phyloP scores from a whole-genome alignment of 345 rosid genomes.

The Arabis hirsuta region DNA sequence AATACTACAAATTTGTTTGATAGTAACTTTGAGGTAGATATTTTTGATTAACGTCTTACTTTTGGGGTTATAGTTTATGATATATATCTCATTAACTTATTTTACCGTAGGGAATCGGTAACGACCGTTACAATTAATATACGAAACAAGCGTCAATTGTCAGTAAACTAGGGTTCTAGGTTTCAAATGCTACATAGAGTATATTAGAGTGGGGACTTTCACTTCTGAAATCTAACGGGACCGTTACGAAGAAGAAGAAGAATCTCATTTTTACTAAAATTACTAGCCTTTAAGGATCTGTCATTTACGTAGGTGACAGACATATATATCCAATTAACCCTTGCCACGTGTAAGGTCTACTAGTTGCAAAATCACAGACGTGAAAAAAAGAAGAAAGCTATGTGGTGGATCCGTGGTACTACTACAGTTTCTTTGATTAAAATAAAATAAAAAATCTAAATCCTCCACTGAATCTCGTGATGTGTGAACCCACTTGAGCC shows the following conservation, averaged over 20 bases:
- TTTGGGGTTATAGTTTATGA: background rate
- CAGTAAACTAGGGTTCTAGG: constrained; percentile 17
- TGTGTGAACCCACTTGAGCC: constrained; percentile 35
- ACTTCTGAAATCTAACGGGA: constrained; percentile 26
- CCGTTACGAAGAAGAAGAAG: constrained; percentile 36
- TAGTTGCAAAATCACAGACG: constrained; percentile 35
- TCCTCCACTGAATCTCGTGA: constrained; percentile 43
- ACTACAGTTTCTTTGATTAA: constrained; percentile 31
- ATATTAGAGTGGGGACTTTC: constrained; percentile 24
- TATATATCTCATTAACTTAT: background rate
- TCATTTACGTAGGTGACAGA: constrained; percentile 40
- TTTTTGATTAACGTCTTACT: background rate
- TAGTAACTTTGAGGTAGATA: too few species aligned
- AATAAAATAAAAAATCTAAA: background rate
- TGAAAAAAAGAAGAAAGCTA: constrained; percentile 31
- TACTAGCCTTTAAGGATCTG: constrained; percentile 38
- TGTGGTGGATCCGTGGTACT: constrained; percentile 45
- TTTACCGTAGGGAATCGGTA: constrained; percentile 9
- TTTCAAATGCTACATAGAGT: constrained; percentile 21
- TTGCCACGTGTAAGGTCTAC: constrained; percentile 31
- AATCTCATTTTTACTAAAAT: constrained; percentile 6
- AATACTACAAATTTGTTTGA: too few species aligned
- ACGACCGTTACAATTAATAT: constrained; percentile 24
- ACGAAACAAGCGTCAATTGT: constrained; percentile 14
- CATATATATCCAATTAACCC: constrained; percentile 6